Base-by-base conservation (phyloP, 176 grass and related monocot genomes). In the Elaeis guineensis region DNA sequence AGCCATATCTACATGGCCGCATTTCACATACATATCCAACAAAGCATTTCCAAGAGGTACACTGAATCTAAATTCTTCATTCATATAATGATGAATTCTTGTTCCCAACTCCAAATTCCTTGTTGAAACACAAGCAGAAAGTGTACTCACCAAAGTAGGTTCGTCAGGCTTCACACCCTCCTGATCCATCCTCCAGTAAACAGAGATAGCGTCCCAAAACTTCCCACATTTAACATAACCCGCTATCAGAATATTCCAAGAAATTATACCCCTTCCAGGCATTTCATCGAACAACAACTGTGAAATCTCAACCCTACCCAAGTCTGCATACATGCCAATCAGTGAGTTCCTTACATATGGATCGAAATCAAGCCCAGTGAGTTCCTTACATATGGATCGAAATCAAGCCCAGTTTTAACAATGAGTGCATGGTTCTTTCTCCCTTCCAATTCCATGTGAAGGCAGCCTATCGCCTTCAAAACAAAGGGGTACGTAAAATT, bases 401-500 rank as follows among this genome's bases (percentile, higher is more conserved):
- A 79, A 19, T 73, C 72, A 59, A 82, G 82, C 0, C 82, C 86
- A 15, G 75, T 69, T 69, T 85, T 85, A 3, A 82, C 44, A 6
- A 66, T 51, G 4, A 70, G 58, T 3, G 54, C 71, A 53, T 82
- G 86, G 52, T 21, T 71, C 62, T 81, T 82, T 72, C 62, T 64
- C 0, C 75, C 81, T 64, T 85, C 86, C 17, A 39, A 49, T 16
- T 58, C 35, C 5, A 90, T 69, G 49, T 67, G 72, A 52, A 90
- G 76, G 17, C 20, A 57, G 4, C 78, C 82, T 18, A 90, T 63
- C 8, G 82, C 78, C 72, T 57, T 85, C 19, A 90, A 66, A 76
- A 90, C 75, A 48, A 85, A 78, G 14, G 75, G 78, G 64, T 90
- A 90, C 44, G 86, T 85, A 72, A 85, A 90, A 55, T 76, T 85